phyloP scores from a whole-genome alignment of 805 yeast species.

The Grigorovia humatica region DNA sequence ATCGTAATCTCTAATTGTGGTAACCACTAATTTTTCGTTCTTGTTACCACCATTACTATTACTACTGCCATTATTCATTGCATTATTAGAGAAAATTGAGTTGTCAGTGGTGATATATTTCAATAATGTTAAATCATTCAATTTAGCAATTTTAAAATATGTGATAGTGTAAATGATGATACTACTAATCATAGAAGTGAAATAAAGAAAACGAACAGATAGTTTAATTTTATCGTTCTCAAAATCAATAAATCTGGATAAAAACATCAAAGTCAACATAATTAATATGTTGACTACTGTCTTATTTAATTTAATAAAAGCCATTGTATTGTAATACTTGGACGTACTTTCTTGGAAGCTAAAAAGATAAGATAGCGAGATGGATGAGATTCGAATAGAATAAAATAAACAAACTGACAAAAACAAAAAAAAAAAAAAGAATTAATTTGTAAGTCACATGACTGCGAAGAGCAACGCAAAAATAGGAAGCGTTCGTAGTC shows the following conservation, averaged over 20 bases:
- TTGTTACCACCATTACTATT: too few species aligned
- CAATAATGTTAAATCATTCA: conserved; percentile 85
- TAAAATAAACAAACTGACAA: too few species aligned
- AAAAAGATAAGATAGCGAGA: too few species aligned
- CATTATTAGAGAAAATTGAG: conserved; percentile 33
- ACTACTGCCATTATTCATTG: neutral
- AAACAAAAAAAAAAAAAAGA: too few species aligned
- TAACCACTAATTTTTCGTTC: conserved; percentile 50
- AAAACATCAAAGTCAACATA: conserved; percentile 96
- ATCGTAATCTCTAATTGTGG: conserved; percentile 93
- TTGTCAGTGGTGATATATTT: conserved; percentile 83
- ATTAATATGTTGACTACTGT: conserved; percentile 75
- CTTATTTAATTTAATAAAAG: conserved; percentile 53
- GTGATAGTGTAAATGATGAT: conserved; percentile 58
- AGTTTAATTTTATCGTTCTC: conserved; percentile 69
- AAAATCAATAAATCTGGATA: conserved; percentile 77
- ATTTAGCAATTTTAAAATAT: conserved; percentile 48
- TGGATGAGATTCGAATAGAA: too few species aligned
- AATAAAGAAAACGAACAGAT: conserved; percentile 67
- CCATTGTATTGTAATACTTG: neutral
- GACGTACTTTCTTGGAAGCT: too few species aligned
- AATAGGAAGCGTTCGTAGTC: too few species aligned
- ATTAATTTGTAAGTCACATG: too few species aligned
- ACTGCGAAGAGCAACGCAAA: too few species aligned
- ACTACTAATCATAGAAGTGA: conserved; percentile 54